Base-by-base conservation (phyloP, 768 basidiomycete genomes). In the Auriscalpium vulgare region DNA sequence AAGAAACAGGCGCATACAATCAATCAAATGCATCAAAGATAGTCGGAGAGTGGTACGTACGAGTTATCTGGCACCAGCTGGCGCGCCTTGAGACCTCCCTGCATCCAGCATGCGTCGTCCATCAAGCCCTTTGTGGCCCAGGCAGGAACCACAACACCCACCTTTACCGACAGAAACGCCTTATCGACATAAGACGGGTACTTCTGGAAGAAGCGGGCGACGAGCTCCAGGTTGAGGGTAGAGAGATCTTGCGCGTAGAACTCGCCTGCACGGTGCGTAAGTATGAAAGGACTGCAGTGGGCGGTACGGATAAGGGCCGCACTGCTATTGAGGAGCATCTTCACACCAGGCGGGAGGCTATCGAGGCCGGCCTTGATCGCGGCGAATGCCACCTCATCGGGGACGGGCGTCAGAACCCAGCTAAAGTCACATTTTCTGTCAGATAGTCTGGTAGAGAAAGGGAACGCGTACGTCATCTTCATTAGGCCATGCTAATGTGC, bases 321-420 rank as follows among this genome's bases (percentile, higher is more conserved):
- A 74, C 80, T 77, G 62, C 74, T 76, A 62, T 82, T 82, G 60
- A 84, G 57, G 50, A 81, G 59, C 63, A 78, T 74, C 63, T 80
- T 80, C 34, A 67, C 68, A 16, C 75, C 78, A 0, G 69, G 59
- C 1, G 76, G 75, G 37, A 77, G 62, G 0, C 71, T 66, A 37
- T 75, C 71, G 56, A 80, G 62, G 6, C 75, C 76, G 11, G 75
- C 76, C 64, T 80, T 81, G 70, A 87, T 84, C 2, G 81, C 72
- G 17, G 76, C 79, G 58, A 88, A 85, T 10, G 78, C 78, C 37
- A 80, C 74, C 53, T 82, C 82, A 55, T 87, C 84, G 2, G 80
- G 69, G 37, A 76, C 67, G 9, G 74, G 72, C 16, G 63, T 67
- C 10, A 75, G 71, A 13, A 62, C 76, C 82, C 76, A 79, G 23